Percentiles rank a stretch among this genome's conserved stretches.
Evolutionary conservation across 108 stramenopile genomes (phyloP).

Genomic region (Cyclostephanos tholiformis): DNA sequence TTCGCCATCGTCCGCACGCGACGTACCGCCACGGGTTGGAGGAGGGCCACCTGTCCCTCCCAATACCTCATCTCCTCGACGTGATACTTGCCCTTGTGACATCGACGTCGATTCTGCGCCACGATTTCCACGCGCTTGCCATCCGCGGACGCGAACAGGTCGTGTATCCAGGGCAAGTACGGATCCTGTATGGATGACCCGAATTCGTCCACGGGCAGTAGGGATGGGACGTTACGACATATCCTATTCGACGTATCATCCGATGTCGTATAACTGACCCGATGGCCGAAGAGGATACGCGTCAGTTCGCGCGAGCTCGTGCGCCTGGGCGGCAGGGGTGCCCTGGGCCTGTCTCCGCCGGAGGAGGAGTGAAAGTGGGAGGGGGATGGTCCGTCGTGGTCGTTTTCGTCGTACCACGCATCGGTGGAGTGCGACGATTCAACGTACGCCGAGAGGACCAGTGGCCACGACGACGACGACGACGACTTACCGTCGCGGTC

Average conservation of each 20-base stretch:
- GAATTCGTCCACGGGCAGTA: constrained; percentile 65
- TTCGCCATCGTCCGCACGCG: constrained; percentile 15
- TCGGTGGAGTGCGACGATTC: constrained; percentile 38
- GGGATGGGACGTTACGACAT: constrained; percentile 36
- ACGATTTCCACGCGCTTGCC: constrained; percentile 49
- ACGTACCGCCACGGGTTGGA: constrained; percentile 66
- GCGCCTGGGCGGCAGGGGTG: constrained; percentile 33
- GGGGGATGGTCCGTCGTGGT: too few relatives aligned
- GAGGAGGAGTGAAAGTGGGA: too few relatives aligned
- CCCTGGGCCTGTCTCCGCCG: constrained; percentile 13
- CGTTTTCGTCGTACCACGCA: constrained; percentile 40
- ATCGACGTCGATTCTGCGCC: constrained; percentile 72
- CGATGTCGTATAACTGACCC: constrained; percentile 17
- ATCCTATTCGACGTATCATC: constrained; percentile 11
- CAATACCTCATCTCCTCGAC: constrained; percentile 50
- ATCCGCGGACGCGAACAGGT: constrained; percentile 54
- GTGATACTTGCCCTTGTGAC: constrained; percentile 60
- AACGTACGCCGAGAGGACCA: constrained; percentile 36
- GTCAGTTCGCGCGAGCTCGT: constrained; percentile 27
- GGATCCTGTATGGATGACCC: constrained; percentile 56
- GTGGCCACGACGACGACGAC: constrained; percentile 28
- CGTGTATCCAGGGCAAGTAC: constrained; percentile 75
- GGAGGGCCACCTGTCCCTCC: constrained; percentile 73
- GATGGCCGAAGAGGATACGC: constrained; percentile 20
- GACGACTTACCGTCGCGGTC: constrained; percentile 12